Evolutionary conservation across 2,329 filamentous ascomycete genomes (phyloP), one percentile per base, ranked within the genome.

Genomic region (Cercospora sojina): DNA sequence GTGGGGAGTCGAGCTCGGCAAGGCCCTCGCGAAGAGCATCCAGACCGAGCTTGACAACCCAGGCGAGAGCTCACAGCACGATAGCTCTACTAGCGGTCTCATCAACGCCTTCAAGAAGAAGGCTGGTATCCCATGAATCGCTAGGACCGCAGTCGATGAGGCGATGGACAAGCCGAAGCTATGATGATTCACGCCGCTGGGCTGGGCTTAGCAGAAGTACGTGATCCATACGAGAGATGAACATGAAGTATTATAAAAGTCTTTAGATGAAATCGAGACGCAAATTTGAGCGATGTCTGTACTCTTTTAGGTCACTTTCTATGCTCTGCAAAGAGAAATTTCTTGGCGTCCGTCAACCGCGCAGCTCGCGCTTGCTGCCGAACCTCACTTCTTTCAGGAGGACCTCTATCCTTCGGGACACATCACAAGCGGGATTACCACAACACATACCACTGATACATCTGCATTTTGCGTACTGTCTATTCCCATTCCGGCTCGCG

Each of bases 1-100:
- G 85, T 99, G 95, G 95, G 95, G 95, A 82, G 95, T 99, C 53
- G 95, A 99, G 86, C 85, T 99, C 69, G 95, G 95, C 80, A 99
- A 99, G 90, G 89, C 90, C 47, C 84, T 99, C 72, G 95, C 95
- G 69, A 98, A 86, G 81, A 85, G 84, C 77, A 86, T 81, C 66
- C 77, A 82, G 70, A 79, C 82, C 76, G 95, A 99, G 85, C 86
- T 99, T 66, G 93, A 97, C 72, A 86, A 90, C 77, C 80, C 86
- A n/a, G 91, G 87, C 68, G 88, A 87, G 74, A 88, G 88, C 63
- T 83, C 83, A 66, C 87, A 86, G 66, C 95, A 99, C 81, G 95
- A 99, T 79, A 83, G 88, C 69, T 95, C 91, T 75, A 99, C 95
- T 10, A 92, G 89, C 70, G 92, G 93, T 29, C 85, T 99, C 72